Base-by-base conservation (phyloP, 1,139 yeast species). In the Scheffersomyces illinoinensis region DNA sequence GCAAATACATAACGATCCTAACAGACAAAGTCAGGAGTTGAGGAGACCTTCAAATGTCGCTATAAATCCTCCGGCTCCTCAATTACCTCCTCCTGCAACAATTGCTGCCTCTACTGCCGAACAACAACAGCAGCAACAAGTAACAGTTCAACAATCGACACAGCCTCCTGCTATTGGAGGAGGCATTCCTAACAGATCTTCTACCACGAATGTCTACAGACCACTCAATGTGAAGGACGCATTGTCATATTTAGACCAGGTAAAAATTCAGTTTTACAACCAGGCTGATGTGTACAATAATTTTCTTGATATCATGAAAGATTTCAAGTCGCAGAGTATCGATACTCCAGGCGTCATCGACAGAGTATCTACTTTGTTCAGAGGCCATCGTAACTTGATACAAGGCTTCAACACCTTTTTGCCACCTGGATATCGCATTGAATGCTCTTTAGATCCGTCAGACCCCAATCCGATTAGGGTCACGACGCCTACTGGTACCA, bases 331-430 rank as follows among this genome's bases (percentile, higher is more conserved):
- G 55, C 98, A 93, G 76, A 86, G 91, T 65, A 93, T 95, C 69
- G 98, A 96, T 74, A 95, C 99, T 1, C 99, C 99, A 0, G 99
- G 98, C 21, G 99, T 95, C 48, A 95, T 95, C 71, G 97, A 93
- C 70, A 83, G 99, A 59, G 99, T 95, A 0, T 92, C 98, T 0
- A 85, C 90, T 1, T 78, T 95, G 60, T 95, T 95, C 73, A 85
- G 93, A 62, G 99, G 98, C 5, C 97, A 93, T 73, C 97, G 97
- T 2, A 86, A 87, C 67, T 81, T 95, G 69, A 93, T 95, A 63
- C 98, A 95, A 76, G 99, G 99, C 0, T 96, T 95, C 76, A 95
- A 95, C 76, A 95, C 99, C 0, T 95, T 95, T 71, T 82, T 95
- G 64, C 99, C 99, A 1, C 97, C 97, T 17, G 99, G 99, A 1